These are phyloP conservation scores for Quercus rubra DNA, from an alignment of 306 rosid genomes.

Conservation along the genomic window DNA sequence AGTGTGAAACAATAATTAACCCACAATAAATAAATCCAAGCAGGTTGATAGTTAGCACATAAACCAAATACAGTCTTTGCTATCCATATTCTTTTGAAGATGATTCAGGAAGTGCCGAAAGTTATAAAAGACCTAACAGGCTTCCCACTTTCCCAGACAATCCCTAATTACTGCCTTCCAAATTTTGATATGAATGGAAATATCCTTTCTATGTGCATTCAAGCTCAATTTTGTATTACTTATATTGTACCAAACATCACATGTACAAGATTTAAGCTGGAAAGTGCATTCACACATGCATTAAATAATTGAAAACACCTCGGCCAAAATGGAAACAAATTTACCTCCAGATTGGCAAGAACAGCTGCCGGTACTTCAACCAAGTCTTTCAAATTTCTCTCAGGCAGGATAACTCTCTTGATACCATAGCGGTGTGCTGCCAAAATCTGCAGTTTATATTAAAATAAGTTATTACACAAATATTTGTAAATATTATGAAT, in stretches of 20 bases:
- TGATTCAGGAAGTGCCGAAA: too few relatives aligned
- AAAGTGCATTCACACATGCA: not conserved
- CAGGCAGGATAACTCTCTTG: conserved; percentile 86
- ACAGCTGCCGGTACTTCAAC: conserved; percentile 87
- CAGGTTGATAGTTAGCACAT: too few relatives aligned
- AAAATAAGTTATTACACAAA: conserved; percentile 1
- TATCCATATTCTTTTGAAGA: too few relatives aligned
- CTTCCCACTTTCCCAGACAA: too few relatives aligned
- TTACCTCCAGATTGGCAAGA: conserved; percentile 79
- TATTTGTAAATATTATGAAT: too few relatives aligned
- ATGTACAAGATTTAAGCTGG: not conserved
- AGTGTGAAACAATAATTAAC: too few relatives aligned
- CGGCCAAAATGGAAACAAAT: conserved; percentile 9
- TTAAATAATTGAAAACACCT: not conserved
- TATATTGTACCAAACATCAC: not conserved
- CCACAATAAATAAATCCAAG: too few relatives aligned
- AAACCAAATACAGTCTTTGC: too few relatives aligned
- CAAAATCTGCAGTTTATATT: conserved; percentile 61
- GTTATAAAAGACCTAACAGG: too few relatives aligned
- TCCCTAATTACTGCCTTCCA: not conserved
- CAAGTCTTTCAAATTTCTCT: conserved; percentile 92
- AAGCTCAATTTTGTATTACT: not conserved
- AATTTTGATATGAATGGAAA: not conserved
- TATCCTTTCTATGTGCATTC: not conserved
- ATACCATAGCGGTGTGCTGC: conserved; percentile 94